Percentiles rank a stretch among this genome's conserved stretches.
phyloP scores from a whole-genome alignment of 2,329 filamentous ascomycete species.

The Penicillium sp. region DNA sequence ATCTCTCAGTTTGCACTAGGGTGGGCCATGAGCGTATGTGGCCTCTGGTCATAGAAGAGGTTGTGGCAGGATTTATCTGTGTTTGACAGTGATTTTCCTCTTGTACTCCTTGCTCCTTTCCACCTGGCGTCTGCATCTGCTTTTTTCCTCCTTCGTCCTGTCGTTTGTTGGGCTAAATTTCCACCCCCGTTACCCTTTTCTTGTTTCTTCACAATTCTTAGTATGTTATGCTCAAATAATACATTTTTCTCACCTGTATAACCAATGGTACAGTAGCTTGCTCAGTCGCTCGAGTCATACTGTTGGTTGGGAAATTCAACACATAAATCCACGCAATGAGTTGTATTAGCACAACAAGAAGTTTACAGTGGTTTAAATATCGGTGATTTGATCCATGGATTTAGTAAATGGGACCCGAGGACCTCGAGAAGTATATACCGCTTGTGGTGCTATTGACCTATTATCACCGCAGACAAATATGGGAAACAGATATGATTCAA shows the following conservation, averaged over 20 bases:
- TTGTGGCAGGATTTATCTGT: conserved; percentile 30
- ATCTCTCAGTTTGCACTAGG: conserved; percentile 14
- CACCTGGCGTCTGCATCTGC: conserved; percentile 37
- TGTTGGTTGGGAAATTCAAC: too few relatives aligned
- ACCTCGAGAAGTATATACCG: too few relatives aligned
- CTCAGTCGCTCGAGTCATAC: neutral
- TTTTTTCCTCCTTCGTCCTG: conserved; percentile 14
- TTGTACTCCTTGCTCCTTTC: conserved; percentile 32
- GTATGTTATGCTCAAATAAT: conserved; percentile 42
- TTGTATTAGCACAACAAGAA: too few relatives aligned
- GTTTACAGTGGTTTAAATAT: too few relatives aligned
- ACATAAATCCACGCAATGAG: too few relatives aligned
- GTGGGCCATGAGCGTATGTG: conserved; percentile 24
- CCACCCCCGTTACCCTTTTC: conserved; percentile 23
- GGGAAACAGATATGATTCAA: too few relatives aligned
- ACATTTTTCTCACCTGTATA: conserved; percentile 23
- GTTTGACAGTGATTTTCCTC: conserved; percentile 26
- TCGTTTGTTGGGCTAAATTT: conserved; percentile 31
- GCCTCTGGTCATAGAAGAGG: conserved; percentile 34
- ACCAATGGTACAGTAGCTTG: neutral
- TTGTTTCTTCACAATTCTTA: conserved; percentile 23
- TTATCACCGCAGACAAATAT: too few relatives aligned
- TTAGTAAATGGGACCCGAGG: too few relatives aligned
- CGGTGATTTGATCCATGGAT: too few relatives aligned
- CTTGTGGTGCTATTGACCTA: too few relatives aligned